Base-by-base conservation (phyloP, 176 grass and related monocot genomes). In the Oryza brachyantha region DNA sequence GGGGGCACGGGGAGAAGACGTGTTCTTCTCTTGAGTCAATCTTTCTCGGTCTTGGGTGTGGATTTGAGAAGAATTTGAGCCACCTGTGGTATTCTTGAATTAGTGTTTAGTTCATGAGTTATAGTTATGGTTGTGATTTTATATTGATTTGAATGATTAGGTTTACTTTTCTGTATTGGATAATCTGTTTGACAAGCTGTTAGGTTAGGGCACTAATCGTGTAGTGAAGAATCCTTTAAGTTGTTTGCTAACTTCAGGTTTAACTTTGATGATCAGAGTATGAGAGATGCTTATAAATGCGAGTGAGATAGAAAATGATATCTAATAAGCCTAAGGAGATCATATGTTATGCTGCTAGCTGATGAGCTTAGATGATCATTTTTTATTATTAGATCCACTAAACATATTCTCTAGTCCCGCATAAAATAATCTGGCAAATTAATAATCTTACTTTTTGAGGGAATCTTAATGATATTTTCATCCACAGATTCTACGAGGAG, bases 401-500 rank as follows among this genome's bases (percentile, higher is more conserved):
- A 34, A 37, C 62, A 8, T 24, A 7, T 29, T 16, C 36, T 9
- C 17, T 14, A 12, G 8, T 11, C 37, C 52, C 28, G 0, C 1
- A 1, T 25, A 13, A 77, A 62, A n/a, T 4, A 19, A 35, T 26
- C 12, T 48, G 37, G 29, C 76, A 31, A 29, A 21, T 27, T 71
- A 32, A 21, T 61, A 38, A 54, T 29, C 5, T 25, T 58, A 22
- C 59, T 2, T 40, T 62, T 54, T 48, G 21, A 38, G 7, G 52
- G 25, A 75, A 32, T 70, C 31, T 7, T 70, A 79, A 81, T 84
- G 17, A 14, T 79, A 45, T 57, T 71, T 71, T 22, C 29, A 14
- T 80, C 10, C 17, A 3, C 69, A 97, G 95, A 76, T 89, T 94
- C 61, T 85, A 87, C 24, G 95, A 94, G n/a, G 90, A 99, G 75